Evolutionary conservation across 345 rosid genomes (phyloP), one percentile per base, ranked within the genome.

Genomic region (Erodium maritimum): DNA sequence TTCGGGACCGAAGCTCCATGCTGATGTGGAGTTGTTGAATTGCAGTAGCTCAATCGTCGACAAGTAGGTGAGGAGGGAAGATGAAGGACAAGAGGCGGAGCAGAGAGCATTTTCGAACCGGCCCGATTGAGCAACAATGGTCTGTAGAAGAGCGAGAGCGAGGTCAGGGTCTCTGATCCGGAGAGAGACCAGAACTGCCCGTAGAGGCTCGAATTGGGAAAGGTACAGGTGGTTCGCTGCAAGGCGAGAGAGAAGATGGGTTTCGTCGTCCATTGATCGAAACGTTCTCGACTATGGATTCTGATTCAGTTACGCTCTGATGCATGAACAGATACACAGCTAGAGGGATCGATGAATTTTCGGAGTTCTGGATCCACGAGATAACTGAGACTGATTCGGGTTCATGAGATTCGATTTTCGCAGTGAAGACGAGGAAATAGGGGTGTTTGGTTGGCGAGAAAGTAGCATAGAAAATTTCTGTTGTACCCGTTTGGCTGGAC

Each of bases 181-280:
- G 66, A 91, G 88, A 59, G 95, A 65, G 23, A 77, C 77, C 19
- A 91, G 79, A 52, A 79, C 71, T 52, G 96, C 98, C n/a, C 95
- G 82, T 20, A 91, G 67, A 17, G 98, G 88, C 87, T 91, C 98
- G 82, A 86, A 86, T 50, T 91, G 98, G 24, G 89, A 88, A 17
- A 91, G 75, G 69, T 82, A 76, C 57, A 91, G 94, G 71, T 91
- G 89, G 75, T 91, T 91, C 57, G 91, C 89, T 33, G 91, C 93
- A 16, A 91, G 79, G 69, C 91, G 90, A 19, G 79, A 79, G 22
- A 91, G 95, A 55, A 91, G 80, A 65, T 84, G 86, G 23, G 93
- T 79, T 69, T 88, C 96, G 54, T 70, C 73, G 76, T 86, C 95
- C 96, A 86, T 87, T 50, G 51, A 42, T 19, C 17, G 21, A 51